Evolutionary conservation across 176 grass and related monocot species (phyloP).

Genomic region (Oryza australiensis): DNA sequence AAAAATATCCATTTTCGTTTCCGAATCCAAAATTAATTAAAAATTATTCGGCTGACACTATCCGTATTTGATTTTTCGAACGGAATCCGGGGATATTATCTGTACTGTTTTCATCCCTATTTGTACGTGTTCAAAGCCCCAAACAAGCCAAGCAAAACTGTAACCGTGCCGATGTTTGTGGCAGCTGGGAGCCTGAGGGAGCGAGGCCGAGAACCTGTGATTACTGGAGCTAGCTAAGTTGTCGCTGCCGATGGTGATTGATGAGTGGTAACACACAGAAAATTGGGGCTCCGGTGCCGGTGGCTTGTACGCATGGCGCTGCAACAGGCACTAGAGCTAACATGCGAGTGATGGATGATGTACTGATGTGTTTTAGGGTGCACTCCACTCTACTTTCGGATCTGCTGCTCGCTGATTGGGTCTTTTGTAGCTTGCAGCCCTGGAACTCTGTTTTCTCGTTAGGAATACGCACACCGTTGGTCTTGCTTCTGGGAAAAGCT

Average conservation of each 20-base stretch:
- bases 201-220: not conserved
- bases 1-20: too few species aligned
- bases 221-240: not conserved
- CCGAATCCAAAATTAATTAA: too few species aligned
- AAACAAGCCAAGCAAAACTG: not conserved
- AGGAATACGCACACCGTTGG: not conserved
- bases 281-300: constrained; percentile 14
- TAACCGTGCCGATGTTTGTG: not conserved
- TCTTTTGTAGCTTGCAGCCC: constrained; percentile 4
- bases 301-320: constrained; percentile 54
- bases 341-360: not conserved
- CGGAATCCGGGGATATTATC: too few species aligned
- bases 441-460: not conserved
- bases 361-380: constrained; percentile 37
- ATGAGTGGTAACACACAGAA: not conserved
- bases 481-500: not conserved
- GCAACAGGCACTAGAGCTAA: not conserved
- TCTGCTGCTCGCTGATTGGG: not conserved
- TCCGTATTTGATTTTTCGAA: too few species aligned
- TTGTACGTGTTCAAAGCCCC: not conserved
- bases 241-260: constrained; percentile 31
- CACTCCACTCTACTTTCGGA: constrained; percentile 34
- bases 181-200: not conserved
- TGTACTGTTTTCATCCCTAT: too few species aligned
- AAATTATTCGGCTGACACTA: too few species aligned